Conservation (phyloP, 768 basidiomycete genomes). For the Macrolepiota albuminosa region DNA sequence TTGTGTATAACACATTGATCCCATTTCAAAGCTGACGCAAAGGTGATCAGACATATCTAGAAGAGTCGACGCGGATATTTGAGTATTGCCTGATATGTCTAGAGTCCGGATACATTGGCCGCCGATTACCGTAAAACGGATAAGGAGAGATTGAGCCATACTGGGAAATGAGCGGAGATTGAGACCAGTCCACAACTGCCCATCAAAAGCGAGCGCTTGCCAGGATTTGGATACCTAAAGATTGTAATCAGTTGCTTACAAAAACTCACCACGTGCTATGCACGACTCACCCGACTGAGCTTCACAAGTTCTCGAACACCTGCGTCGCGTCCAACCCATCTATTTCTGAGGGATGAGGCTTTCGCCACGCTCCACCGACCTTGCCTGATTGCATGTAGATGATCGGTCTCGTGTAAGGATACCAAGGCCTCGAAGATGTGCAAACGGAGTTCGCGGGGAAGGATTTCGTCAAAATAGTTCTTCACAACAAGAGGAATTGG, state of each 20-base stretch:
- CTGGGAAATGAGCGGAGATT: constrained; percentile 61
- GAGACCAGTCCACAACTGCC: constrained; percentile 76
- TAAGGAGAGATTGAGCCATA: constrained; percentile 44
- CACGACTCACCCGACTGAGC: constrained; percentile 64
- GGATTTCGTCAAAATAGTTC: constrained; percentile 62
- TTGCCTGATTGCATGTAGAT: constrained; percentile 36
- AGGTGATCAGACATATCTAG: constrained; percentile 50
- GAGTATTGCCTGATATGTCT: constrained; percentile 58
- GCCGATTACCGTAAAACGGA: constrained; percentile 46
- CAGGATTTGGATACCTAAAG: constrained; percentile 72
- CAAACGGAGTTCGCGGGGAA: constrained; percentile 71
- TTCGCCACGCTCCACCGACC: constrained; percentile 56
- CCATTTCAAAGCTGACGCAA: constrained; percentile 34
- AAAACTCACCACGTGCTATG: neutral
- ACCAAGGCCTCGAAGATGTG: constrained; percentile 54
- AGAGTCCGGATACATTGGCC: constrained; percentile 63
- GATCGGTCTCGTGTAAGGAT: constrained; percentile 54
- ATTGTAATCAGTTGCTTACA: constrained; percentile 4
- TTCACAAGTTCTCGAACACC: constrained; percentile 77
- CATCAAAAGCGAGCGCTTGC: constrained; percentile 74
- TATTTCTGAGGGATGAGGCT: constrained; percentile 56
- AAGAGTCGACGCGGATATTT: constrained; percentile 45
- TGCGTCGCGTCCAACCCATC: constrained; percentile 73
- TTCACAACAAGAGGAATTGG: constrained; percentile 45
- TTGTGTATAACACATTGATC: constrained; percentile 49